Conservation (phyloP, 2,329 filamentous ascomycete genomes). For the Phoma sp. region DNA sequence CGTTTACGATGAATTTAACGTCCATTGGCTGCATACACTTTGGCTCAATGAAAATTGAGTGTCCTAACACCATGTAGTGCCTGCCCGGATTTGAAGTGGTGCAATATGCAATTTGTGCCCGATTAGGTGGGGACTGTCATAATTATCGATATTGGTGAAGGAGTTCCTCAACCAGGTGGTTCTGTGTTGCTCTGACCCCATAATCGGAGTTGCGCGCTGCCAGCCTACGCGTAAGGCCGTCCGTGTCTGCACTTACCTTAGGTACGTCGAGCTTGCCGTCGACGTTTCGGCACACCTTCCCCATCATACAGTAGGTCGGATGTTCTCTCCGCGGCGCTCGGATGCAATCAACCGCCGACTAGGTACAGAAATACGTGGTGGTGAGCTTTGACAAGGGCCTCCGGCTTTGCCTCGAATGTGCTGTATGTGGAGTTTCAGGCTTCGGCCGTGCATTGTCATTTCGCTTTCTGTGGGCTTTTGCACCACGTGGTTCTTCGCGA, state of each 20-base stretch:
- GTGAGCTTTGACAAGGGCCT: slow-evolving; percentile 14
- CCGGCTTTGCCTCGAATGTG: slow-evolving; percentile 1
- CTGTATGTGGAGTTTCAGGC: no score
- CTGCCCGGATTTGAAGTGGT: no score
- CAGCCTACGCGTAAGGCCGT: slow-evolving; percentile 16
- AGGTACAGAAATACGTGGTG: slow-evolving; percentile 7
- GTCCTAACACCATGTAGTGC: no score
- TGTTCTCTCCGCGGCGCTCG: not conserved
- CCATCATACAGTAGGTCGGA: not conserved
- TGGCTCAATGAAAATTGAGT: no score
- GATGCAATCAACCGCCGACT: not conserved
- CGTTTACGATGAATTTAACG: no score
- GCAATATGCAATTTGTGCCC: slow-evolving; percentile 29
- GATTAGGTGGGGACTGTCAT: slow-evolving; percentile 12
- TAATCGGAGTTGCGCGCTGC: slow-evolving; percentile 16
- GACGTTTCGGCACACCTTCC: not conserved
- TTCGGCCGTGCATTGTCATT: no score
- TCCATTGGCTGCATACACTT: no score
- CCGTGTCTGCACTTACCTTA: slow-evolving; percentile 12
- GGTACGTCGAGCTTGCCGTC: not conserved
- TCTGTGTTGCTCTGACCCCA: slow-evolving; percentile 30
- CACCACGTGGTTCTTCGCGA: not conserved
- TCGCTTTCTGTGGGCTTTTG: not conserved
- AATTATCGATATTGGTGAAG: slow-evolving; percentile 23
- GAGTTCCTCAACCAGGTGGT: slow-evolving; percentile 30